Evolutionary conservation across 257 asterid species (phyloP), one percentile per base, ranked within the genome.

Genomic region (Linaria vulgaris): DNA sequence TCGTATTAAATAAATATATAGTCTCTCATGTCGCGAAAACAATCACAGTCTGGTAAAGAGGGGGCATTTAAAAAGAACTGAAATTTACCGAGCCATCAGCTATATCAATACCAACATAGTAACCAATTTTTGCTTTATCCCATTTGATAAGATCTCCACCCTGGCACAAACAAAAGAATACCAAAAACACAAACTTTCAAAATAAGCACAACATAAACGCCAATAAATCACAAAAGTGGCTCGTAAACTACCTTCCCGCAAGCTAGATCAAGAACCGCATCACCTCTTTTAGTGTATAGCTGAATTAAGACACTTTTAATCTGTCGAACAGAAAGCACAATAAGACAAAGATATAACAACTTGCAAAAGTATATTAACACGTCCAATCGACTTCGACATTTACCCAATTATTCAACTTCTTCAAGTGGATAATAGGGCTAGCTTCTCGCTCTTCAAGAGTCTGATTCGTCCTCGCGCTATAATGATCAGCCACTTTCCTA

Each of bases 81-180:
- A 17, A 34, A 60, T 19, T 81, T 85, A 94, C 99, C 81, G 97
- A 94, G 76, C 99, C 99, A 38, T 90, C 92, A 41, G 97, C 97
- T 64, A 94, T 94, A 76, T 94, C 97, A 41, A 94, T 85, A 14
- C 99, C 99, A 9, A 87, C 95, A 67, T 90, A 94, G 74, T 90
- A 94, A 61, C 88, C 91, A 75, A 94, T 82, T 73, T 72, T 90
- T 39, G 99, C 99, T 79, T 94, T 94, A 75, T 94, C 97, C 99
- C 99, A 94, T 86, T 94, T 87, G 76, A 94, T 90, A 60, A 90
- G 91, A 74, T 94, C 99, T 69, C 96, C 99, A 52, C 99, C 97
- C 99, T 88, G 76, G 68, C 62, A 73, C 27, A 79, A 67, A 69
- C 34, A 54, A 69, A 54, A 38, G 67, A 62, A 63, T 46, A 17